Evolutionary conservation across 2,329 filamentous ascomycete genomes (phyloP).

Genomic region (Lachnellula occidentalis): DNA sequence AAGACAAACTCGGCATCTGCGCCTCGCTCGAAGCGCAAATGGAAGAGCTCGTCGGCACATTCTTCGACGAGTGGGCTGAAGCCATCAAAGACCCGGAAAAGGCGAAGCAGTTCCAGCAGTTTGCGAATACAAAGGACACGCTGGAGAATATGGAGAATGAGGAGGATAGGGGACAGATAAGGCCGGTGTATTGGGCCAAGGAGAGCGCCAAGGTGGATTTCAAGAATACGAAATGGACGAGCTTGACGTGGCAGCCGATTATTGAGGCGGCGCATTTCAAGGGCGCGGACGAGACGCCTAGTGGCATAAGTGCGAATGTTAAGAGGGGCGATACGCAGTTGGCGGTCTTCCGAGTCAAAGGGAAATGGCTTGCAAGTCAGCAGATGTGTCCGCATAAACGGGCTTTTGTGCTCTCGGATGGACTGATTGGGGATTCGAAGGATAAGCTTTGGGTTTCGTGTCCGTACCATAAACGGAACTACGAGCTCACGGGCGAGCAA

Average conservation of each 20-base stretch:
- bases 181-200: slow-evolving; percentile 74
- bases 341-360: slow-evolving; percentile 77
- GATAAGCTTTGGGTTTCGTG: slow-evolving; percentile 79
- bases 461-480: slow-evolving; percentile 87
- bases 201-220: slow-evolving; percentile 67
- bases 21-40: slow-evolving; percentile 82
- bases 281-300: slow-evolving; percentile 55
- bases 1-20: slow-evolving; percentile 82
- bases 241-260: slow-evolving; percentile 72
- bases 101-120: slow-evolving; percentile 69
- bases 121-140: slow-evolving; percentile 74
- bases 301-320: slow-evolving; percentile 69
- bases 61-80: slow-evolving; percentile 90
- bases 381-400: slow-evolving; percentile 95
- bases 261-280: slow-evolving; percentile 66
- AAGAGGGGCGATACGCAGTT: slow-evolving; percentile 87
- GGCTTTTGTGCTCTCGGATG: slow-evolving; percentile 83
- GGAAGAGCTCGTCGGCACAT: slow-evolving; percentile 75
- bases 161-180: slow-evolving; percentile 63
- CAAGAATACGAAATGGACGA: slow-evolving; percentile 60
- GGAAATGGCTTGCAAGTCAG: slow-evolving; percentile 78
- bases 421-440: slow-evolving; percentile 59
- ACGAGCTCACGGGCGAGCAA: slow-evolving; percentile 61
- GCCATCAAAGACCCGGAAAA: slow-evolving; percentile 65
- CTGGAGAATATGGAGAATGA: slow-evolving; percentile 65